These are phyloP conservation scores for Elsinoe perseae DNA, from an alignment of 2,329 filamentous ascomycete species.

Conservation along the genomic window DNA sequence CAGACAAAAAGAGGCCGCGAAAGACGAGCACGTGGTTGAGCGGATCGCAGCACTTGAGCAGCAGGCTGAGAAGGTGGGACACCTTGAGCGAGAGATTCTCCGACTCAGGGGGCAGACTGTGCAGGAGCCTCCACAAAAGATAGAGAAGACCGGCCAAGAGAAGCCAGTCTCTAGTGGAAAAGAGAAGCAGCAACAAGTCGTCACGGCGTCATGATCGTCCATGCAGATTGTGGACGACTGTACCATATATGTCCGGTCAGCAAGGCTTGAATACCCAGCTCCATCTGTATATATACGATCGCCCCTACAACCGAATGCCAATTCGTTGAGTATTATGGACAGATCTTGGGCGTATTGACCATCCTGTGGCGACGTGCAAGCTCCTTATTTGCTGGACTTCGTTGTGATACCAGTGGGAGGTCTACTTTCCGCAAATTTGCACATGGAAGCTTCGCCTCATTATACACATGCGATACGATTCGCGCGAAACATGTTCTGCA, in stretches of 20 bases:
- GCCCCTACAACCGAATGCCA: background rate
- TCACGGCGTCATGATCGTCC: background rate
- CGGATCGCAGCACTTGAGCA: slow-evolving; percentile 52
- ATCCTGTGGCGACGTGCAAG: too few species aligned
- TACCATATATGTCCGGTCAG: background rate
- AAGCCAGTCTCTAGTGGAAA: slow-evolving; percentile 13
- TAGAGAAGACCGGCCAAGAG: slow-evolving; percentile 25
- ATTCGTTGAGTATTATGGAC: too few species aligned
- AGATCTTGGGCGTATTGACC: too few species aligned
- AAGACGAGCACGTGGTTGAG: slow-evolving; percentile 54
- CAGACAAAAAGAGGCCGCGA: slow-evolving; percentile 52
- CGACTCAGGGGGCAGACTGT: slow-evolving; percentile 29
- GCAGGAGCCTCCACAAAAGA: slow-evolving; percentile 30
- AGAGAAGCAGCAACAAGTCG: slow-evolving; percentile 20
- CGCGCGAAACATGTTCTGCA: slow-evolving; percentile 32
- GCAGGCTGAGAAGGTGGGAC: slow-evolving; percentile 6
- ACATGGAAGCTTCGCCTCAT: background rate
- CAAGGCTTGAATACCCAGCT: background rate
- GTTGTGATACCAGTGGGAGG: too few species aligned
- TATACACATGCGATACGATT: background rate
- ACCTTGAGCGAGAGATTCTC: slow-evolving; percentile 30
- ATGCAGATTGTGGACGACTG: slow-evolving; percentile 9
- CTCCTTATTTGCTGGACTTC: too few species aligned
- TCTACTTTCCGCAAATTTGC: too few species aligned
- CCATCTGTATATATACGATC: background rate